These are phyloP conservation scores for Jamesozyma piceae DNA, from an alignment of 805 yeast species.

Conservation along the genomic window DNA sequence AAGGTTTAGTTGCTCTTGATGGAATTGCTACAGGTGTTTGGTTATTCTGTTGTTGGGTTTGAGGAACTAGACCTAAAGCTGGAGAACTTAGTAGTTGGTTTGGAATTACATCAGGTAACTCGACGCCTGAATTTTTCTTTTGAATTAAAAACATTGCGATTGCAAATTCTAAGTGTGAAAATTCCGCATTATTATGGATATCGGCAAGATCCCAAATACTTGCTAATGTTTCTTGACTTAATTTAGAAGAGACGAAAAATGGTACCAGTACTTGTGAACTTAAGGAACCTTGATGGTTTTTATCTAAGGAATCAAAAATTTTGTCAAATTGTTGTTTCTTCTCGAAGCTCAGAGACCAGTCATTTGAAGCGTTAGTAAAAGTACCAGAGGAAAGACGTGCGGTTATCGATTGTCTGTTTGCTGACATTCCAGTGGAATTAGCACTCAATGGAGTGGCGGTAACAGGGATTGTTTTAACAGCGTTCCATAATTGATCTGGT, in stretches of 20 bases:
- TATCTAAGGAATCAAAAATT: conserved; percentile 73
- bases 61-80: conserved; percentile 21
- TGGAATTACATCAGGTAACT: conserved; percentile 73
- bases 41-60: conserved; percentile 6
- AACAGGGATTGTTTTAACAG: conserved; percentile 16
- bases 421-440: conserved; percentile 24
- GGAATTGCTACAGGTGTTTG: conserved; percentile 27
- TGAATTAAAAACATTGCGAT: conserved; percentile 91
- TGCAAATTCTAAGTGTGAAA: conserved; percentile 74
- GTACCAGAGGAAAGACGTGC: conserved; percentile 26
- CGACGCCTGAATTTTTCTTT: conserved; percentile 66
- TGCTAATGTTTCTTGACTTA: conserved; percentile 78
- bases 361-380: conserved; percentile 34
- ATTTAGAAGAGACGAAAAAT: conserved; percentile 78
- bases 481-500: conserved; percentile 37
- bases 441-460: conserved; percentile 20
- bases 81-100: conserved; percentile 41
- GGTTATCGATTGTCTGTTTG: conserved; percentile 31
- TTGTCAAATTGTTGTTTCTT: conserved; percentile 71
- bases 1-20: conserved; percentile 33
- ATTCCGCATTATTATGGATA: conserved; percentile 73
- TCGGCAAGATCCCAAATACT: conserved; percentile 92
- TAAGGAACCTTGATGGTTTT: conserved; percentile 48
- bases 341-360: conserved; percentile 61
- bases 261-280: conserved; percentile 78